Percentiles rank a stretch among this genome's conserved stretches.
phyloP scores from a whole-genome alignment of 2,329 filamentous ascomycete genomes.

The Onygenales sp. region DNA sequence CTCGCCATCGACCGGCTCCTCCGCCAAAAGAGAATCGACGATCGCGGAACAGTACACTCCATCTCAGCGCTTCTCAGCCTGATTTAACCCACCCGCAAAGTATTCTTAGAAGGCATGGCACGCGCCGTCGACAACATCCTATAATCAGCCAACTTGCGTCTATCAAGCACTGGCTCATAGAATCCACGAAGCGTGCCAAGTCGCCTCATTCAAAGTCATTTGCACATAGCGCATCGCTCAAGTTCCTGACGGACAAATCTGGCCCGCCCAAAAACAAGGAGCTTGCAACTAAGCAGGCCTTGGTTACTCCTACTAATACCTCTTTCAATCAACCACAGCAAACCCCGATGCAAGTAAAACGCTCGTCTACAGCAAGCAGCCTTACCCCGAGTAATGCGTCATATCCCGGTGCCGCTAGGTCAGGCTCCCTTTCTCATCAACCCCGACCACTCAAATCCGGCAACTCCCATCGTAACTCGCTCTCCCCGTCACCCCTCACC shows the following conservation, averaged over 20 bases:
- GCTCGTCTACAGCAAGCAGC: conserved; percentile 32
- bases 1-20: conserved; percentile 64
- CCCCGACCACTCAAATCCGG: conserved; percentile 26
- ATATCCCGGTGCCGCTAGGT: conserved; percentile 29
- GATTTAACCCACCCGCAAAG: conserved; percentile 50
- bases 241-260: conserved; percentile 29
- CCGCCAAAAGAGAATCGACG: conserved; percentile 80
- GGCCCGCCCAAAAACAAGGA: conserved; percentile 31
- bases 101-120: conserved; percentile 44
- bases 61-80: conserved; percentile 65
- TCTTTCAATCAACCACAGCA: conserved; percentile 18
- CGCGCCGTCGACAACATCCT: conserved; percentile 50
- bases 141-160: conserved; percentile 58
- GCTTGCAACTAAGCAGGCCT: conserved; percentile 18
- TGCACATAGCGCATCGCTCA: conserved; percentile 21
- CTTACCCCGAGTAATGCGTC: conserved; percentile 33
- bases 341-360: conserved; percentile 31
- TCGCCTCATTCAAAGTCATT: conserved; percentile 39
- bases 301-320: conserved; percentile 15
- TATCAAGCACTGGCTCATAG: conserved; percentile 64
- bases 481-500: conserved; percentile 80
- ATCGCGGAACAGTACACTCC: conserved; percentile 74
- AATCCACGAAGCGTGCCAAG: conserved; percentile 54
- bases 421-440: conserved; percentile 28
- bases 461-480: conserved; percentile 53